These are phyloP conservation scores for Lablab purpureus DNA, from an alignment of 306 rosid species.

Conservation along the genomic window DNA sequence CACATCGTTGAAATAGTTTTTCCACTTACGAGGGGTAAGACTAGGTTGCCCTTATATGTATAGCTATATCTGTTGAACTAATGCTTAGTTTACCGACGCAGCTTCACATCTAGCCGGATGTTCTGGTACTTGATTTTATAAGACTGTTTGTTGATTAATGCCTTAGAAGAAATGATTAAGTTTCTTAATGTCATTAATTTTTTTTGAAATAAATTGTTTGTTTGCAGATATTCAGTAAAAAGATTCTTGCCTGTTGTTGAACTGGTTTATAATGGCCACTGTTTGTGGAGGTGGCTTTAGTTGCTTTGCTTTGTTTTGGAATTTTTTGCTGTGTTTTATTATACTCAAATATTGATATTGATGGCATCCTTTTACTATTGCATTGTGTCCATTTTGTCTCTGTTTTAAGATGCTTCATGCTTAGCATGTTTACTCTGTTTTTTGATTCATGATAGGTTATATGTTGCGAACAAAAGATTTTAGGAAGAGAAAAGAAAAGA, in stretches of 20 bases:
- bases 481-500: too few relatives aligned
- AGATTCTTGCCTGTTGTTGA: background rate
- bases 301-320: slow-evolving; percentile 15
- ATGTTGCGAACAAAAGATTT: too few relatives aligned
- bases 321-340: background rate
- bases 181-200: background rate
- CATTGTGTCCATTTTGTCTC: background rate
- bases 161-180: background rate
- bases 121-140: background rate
- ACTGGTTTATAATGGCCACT: background rate
- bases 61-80: background rate
- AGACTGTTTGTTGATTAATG: slow-evolving; percentile 5
- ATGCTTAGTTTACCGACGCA: slow-evolving; percentile 22
- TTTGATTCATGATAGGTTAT: background rate
- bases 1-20: background rate
- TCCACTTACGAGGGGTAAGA: background rate
- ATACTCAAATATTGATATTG: background rate
- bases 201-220: background rate
- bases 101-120: slow-evolving; percentile 16
- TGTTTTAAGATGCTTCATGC: background rate
- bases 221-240: background rate
- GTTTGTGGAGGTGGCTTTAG: slow-evolving; percentile 10
- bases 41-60: background rate
- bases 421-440: background rate
- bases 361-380: background rate